Conservation (phyloP, 352 stramenopile genomes). For the Pythium coloratum region DNA sequence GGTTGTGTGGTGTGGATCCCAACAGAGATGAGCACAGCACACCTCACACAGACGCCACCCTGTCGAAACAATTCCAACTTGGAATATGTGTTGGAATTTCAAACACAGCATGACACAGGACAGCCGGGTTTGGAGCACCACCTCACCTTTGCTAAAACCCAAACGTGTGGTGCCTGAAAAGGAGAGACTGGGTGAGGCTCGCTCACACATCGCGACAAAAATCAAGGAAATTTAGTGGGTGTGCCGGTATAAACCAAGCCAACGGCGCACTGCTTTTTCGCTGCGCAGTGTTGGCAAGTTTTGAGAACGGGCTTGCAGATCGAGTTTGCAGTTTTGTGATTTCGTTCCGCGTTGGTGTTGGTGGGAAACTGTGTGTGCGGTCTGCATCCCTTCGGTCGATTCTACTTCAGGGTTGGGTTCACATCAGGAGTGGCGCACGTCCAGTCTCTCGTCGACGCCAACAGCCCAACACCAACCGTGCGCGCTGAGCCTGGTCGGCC, state of each 20-base stretch:
- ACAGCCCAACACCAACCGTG: constrained; percentile 4
- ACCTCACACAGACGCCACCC: neutral
- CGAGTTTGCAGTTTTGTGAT: neutral
- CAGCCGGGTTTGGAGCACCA: constrained; percentile 16
- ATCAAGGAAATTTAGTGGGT: neutral
- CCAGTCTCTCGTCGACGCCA: constrained; percentile 15
- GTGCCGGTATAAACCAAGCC: neutral
- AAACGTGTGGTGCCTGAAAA: constrained; percentile 20
- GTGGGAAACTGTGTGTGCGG: neutral
- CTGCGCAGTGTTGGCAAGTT: constrained; percentile 3
- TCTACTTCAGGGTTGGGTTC: constrained; percentile 18
- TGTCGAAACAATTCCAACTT: neutral
- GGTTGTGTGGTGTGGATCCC: neutral
- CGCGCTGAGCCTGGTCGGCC: constrained; percentile 17
- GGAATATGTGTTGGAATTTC: neutral
- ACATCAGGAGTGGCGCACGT: neutral
- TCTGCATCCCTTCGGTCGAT: neutral
- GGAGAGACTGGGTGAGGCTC: neutral
- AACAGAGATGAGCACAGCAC: neutral
- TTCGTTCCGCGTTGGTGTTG: neutral
- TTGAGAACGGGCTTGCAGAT: neutral
- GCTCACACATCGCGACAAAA: neutral
- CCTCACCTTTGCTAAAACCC: constrained; percentile 19
- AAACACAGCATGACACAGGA: neutral
- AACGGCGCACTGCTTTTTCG: neutral